Base-by-base conservation (phyloP, 192 early-diverging fungal species). In the Coemansia sp. region DNA sequence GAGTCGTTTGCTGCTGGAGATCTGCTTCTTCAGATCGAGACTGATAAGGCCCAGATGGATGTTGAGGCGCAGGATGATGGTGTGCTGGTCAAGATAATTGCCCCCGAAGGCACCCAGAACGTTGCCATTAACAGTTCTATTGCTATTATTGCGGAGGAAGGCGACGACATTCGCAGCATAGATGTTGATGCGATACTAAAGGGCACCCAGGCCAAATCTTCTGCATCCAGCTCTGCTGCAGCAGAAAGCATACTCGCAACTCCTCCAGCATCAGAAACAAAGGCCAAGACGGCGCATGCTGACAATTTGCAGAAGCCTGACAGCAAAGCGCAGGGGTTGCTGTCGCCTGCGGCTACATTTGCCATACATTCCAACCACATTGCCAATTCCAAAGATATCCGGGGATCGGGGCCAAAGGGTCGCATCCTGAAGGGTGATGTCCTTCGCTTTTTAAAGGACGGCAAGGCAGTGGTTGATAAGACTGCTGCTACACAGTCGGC, bases 41-140 rank as follows among this genome's bases (percentile, higher is more conserved):
- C 97, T 27, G 97, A 99, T 76, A 99, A 99, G 90, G 97, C 97
- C 11, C 92, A 94, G 78, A 97, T 99, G 95, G 97, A 99, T 73
- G 95, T 99, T 61, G 97, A 99, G 78, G 95, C 92, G 67, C 95
- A 97, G 82, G 97, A 99, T 66, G 97, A 99, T 68, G 97, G 97
- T 20, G 92, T 88, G 62, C 72, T 99, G 55, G 97, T 94, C 74
- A 94, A 97, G 88, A 91, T 97, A 68, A 85, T 99, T 75, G 78
- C 90, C 8, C 75, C 73, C 7, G 88, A 89, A 36, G 80, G 80
- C 8, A 22, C 75, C 10, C 80, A 82, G 71, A 92, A 94, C 68
- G 90, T 92, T 11, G 30, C 85, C 30, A 93, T 96, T 25, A 91
- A 86, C 60, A 84, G 86, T 57, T 76, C 89, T 5, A 90, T 98